phyloP scores from a whole-genome alignment of 805 yeast species.

The Jamesozyma piceae region DNA sequence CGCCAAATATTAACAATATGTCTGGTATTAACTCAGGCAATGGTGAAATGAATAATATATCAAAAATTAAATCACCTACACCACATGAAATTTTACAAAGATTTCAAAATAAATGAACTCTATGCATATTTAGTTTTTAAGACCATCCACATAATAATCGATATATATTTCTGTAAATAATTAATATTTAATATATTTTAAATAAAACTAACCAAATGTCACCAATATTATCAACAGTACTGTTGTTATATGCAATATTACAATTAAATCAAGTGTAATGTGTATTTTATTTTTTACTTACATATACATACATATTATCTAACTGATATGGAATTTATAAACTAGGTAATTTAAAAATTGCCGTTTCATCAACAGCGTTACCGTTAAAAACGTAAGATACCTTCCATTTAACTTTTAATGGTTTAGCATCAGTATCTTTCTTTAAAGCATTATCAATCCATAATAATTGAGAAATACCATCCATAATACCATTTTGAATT shows the following conservation, averaged over 20 bases:
- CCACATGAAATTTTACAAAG: constrained; percentile 29
- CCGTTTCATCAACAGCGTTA: constrained; percentile 44
- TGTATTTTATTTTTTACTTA: too few relatives aligned
- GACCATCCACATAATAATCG: too few relatives aligned
- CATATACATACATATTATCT: too few relatives aligned
- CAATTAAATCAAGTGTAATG: too few relatives aligned
- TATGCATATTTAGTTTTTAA: background rate
- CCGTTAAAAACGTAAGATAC: constrained; percentile 45
- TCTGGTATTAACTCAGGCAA: background rate
- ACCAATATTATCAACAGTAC: too few relatives aligned
- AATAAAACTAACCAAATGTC: too few relatives aligned
- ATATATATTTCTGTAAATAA: too few relatives aligned
- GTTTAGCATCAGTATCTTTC: constrained; percentile 26
- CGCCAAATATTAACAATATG: background rate
- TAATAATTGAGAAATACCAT: constrained; percentile 45
- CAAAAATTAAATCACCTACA: constrained; percentile 25
- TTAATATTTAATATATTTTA: too few relatives aligned
- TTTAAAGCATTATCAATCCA: constrained; percentile 28
- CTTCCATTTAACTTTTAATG: constrained; percentile 72
- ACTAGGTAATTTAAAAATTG: constrained; percentile 38
- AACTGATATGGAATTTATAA: constrained; percentile 12
- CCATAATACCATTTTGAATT: constrained; percentile 39
- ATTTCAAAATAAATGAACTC: constrained; percentile 21
- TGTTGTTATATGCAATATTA: too few relatives aligned
- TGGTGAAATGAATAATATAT: too few relatives aligned